Conservation (phyloP, 306 rosid species). For the Cucurbita ficifolia region DNA sequence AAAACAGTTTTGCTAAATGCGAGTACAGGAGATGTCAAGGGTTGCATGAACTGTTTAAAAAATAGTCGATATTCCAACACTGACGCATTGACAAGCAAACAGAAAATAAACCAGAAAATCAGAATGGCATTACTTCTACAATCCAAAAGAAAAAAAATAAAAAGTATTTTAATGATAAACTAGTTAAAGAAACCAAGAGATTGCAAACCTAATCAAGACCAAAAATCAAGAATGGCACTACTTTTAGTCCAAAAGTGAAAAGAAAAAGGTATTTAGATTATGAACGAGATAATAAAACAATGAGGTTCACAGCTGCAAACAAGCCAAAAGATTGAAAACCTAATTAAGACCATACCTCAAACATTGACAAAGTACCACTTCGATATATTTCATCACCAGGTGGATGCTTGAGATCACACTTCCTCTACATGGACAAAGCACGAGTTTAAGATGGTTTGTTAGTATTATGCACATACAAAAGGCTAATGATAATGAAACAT, state of each 20-base stretch:
- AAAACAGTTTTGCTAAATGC: neutral
- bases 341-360: slow-evolving; percentile 52
- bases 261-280: neutral
- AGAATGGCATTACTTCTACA: neutral
- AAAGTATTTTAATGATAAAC: neutral
- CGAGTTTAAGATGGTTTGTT: neutral
- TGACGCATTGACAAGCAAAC: too few relatives aligned
- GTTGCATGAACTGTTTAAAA: neutral
- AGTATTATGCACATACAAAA: neutral
- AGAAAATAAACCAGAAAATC: neutral
- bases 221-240: neutral
- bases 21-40: neutral
- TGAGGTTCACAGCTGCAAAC: neutral
- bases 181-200: neutral
- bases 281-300: neutral
- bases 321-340: neutral
- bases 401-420: slow-evolving; percentile 98
- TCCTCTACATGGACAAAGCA: slow-evolving; percentile 41
- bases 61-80: neutral
- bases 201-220: neutral
- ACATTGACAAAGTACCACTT: slow-evolving; percentile 96
- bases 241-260: neutral
- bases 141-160: neutral
- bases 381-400: slow-evolving; percentile 99
- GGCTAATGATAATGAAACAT: neutral